These are phyloP conservation scores for Sporisorium scitamineum DNA, from an alignment of 1,284 basidiomycete genomes.

Conservation along the genomic window DNA sequence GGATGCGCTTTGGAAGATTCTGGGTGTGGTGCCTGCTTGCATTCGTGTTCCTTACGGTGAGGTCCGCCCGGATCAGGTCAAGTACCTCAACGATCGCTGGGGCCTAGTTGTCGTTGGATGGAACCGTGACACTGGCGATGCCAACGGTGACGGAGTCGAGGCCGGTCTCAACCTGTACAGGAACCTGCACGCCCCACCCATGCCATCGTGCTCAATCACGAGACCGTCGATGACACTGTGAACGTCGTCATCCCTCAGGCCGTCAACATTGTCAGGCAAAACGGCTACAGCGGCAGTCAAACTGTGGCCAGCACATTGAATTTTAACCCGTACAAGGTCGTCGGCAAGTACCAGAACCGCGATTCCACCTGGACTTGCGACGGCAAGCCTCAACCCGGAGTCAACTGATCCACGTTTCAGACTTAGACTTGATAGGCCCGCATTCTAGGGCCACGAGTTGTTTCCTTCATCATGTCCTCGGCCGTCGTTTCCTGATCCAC, in stretches of 20 bases:
- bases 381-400: constrained; percentile 46
- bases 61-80: constrained; percentile 40
- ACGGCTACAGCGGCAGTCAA: constrained; percentile 52
- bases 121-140: constrained; percentile 54
- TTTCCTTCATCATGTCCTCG: background rate
- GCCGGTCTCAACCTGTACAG: constrained; percentile 43
- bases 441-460: background rate
- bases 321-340: constrained; percentile 60
- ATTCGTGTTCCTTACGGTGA: constrained; percentile 59
- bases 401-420: background rate
- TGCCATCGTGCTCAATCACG: constrained; percentile 61
- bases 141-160: constrained; percentile 37
- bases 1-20: constrained; percentile 60
- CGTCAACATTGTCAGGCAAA: constrained; percentile 47
- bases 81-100: constrained; percentile 55
- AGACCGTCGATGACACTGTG: constrained; percentile 52
- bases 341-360: constrained; percentile 28
- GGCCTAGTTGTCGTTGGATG: constrained; percentile 54
- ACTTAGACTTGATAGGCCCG: too few species aligned
- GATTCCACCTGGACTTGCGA: constrained; percentile 57
- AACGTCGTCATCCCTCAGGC: constrained; percentile 51
- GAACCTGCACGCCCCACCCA: constrained; percentile 44
- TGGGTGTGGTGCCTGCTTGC: constrained; percentile 57
- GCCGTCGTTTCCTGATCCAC: background rate
- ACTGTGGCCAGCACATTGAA: constrained; percentile 47